These are phyloP conservation scores for Aspergillus fischeri DNA, from an alignment of 2,329 filamentous ascomycete genomes.

Conservation along the genomic window DNA sequence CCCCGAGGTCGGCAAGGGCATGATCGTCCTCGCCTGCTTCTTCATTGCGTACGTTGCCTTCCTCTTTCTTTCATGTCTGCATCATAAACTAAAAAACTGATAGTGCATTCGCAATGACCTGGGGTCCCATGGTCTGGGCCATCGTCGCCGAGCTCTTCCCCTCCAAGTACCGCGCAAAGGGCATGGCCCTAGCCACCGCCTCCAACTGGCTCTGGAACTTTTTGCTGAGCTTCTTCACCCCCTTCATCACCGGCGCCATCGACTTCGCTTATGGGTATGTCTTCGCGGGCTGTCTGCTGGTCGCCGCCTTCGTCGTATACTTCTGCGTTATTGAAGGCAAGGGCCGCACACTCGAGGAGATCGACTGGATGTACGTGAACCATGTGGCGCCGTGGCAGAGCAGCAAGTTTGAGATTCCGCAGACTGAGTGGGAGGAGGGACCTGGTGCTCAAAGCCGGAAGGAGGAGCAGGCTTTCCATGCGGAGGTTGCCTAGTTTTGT, in stretches of 20 bases:
- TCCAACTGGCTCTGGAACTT: constrained; percentile 76
- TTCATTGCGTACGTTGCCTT: constrained; percentile 52
- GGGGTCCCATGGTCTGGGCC: constrained; percentile 57
- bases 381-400: constrained; percentile 58
- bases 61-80: no score
- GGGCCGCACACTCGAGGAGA: constrained; percentile 67
- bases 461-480: not conserved
- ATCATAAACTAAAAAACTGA: not conserved
- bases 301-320: constrained; percentile 60
- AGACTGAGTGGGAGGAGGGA: not conserved
- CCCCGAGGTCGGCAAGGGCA: constrained; percentile 54
- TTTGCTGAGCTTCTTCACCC: constrained; percentile 69
- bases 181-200: constrained; percentile 69
- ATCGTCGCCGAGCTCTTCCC: constrained; percentile 43
- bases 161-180: constrained; percentile 57
- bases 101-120: constrained; percentile 60
- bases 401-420: constrained; percentile 37
- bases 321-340: constrained; percentile 70
- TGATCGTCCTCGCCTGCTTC: constrained; percentile 68
- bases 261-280: constrained; percentile 72
- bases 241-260: constrained; percentile 69
- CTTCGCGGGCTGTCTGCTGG: constrained; percentile 67
- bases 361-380: constrained; percentile 69
- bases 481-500: not conserved
- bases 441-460: not conserved